Evolutionary conservation across 2,329 filamentous ascomycete genomes (phyloP), one percentile per base, ranked within the genome.

Genomic region (Fusarium secorum): DNA sequence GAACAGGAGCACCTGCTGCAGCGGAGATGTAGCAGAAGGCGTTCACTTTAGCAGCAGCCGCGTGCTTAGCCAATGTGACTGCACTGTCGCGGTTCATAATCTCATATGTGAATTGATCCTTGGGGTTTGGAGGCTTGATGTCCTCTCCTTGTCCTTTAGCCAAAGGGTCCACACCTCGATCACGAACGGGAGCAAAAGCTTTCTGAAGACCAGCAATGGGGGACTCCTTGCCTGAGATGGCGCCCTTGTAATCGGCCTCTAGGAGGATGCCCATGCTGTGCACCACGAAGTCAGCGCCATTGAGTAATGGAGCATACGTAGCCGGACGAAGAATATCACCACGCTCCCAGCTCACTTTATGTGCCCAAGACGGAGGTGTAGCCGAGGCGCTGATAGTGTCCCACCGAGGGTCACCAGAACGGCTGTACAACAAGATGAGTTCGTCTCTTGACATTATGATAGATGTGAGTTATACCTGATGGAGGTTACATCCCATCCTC

Each of bases 191-290:
- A 55, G 90, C 89, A 79, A 98, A 97, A 30, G 94, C 93, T 75
- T 91, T 90, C 68, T 89, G 88, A 18, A 99, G 84, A 3, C 94
- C 95, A 11, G 89, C 82, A 56, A 97, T 82, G n/a, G 94, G 90
- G 1, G 93, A 94, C 76, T 97, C 95, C 66, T 88, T 90, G 54
- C 96, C 96, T 24, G 90, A 91, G 30, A 99, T 79, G 20, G 97
- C 91, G 74, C 92, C 93, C 83, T 99, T 99, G 88, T 99, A 99
- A 84, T 99, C 96, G 53, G 95, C 94, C 84, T 99, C 96, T 14
- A 99, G 88, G 22, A 99, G 87, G 75, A 99, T 98, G 14, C 96
- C 96, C 91, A 98, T 95, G 77, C 88, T 94, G 85, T 99, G 96
- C 49, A 99, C 91, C 30, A 98, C 95, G 61, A 90, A 95, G 79